Base-by-base conservation (phyloP, 2,329 filamentous ascomycete genomes). In the Cladosporium sp. region DNA sequence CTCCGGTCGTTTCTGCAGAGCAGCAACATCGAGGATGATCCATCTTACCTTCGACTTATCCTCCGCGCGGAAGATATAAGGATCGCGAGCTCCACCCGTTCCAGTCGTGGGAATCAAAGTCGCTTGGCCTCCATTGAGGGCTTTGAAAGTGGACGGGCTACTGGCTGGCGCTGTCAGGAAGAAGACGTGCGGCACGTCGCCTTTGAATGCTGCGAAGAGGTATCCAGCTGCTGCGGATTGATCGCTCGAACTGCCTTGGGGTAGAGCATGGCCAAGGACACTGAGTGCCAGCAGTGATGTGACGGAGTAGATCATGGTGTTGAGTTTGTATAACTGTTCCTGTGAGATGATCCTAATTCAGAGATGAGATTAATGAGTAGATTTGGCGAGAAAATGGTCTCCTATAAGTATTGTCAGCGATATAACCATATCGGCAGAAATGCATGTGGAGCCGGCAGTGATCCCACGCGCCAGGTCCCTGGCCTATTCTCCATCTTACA, bases 41-140 rank as follows among this genome's bases (percentile, higher is more conserved):
- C 26, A 16, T 18, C n/a, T 21, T 7, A 59, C 57, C 39, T 48
- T 59, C 10, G 57, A 59, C 16, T 59, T 46, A 30, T 59, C 57
- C 21, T 59, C 11, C 14, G 57, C 57, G 14, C 57, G 57, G 26
- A 59, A 59, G 5, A 59, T 59, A 25, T 48, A 59, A n/a, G 57
- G 57, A 30, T 59, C 57, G 10, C 57, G 57, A 21, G 57, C 57
- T 14, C 57, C 57, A 13, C 57, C 57, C 1, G 57, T 59, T n/a
- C 57, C 39, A 11, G 39, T 59, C 3, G 57, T 59, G 4, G 57
- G 57, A 21, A 59, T 59, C 18, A 59, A 10, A 3, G 57, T 59
- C 3, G 39, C 57, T 48, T 18, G 14, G 26, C 39, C 57, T 30
- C 57, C 57, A 30, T 59, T 59, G 14, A 59, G 39, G 18, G 39